Evolutionary conservation across 164 flowering plant genomes (phyloP), one percentile per base, ranked within the genome.

Genomic region (Nymphaea colorata): DNA sequence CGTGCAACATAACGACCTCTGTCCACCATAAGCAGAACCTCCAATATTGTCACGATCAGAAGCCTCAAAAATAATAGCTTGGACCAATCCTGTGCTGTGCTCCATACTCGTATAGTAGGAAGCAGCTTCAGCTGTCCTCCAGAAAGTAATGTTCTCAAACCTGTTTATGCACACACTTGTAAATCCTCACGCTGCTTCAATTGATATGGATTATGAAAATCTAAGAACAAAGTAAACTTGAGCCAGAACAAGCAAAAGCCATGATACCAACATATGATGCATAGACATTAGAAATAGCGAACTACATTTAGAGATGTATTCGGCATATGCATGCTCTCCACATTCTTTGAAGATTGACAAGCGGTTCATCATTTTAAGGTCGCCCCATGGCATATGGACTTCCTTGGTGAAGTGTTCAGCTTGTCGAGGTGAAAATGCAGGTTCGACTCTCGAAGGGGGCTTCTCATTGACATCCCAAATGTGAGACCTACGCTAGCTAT

Each of bases 21-120:
- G 97, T 43, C 98, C 97, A 66, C 96, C 96, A 81, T 94, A 94
- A 44, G 95, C 93, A 47, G 96, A 89, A 60, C 98, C 98, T 64
- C 98, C 98, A 71, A 94, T 91, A 68, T 79, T 80, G 69, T 91
- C 88, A n/a, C 97, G 87, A 76, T 94, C 96, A 72, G 90, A 84
- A 2, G 91, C 95, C 79, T 91, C 97, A 80, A 94, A 91, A 43
- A 94, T 82, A 47, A 91, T 74, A 16, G 83, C 86, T 75, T 94
- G 96, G 47, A 94, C 71, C 75, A 88, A 68, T 25, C 96, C 95
- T 5, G 81, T 79, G 69, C 76, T 80, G 44, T 78, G 83, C 51
- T 80, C 84, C 84, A 64, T 75, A 3, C 70, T 67, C 62, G 88
- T 73, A 60, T 79, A 85, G 73, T 76, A 69, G 11, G 76, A 80